Conservation (phyloP, 2,329 filamentous ascomycete genomes). For the Monilinia fructigena region DNA sequence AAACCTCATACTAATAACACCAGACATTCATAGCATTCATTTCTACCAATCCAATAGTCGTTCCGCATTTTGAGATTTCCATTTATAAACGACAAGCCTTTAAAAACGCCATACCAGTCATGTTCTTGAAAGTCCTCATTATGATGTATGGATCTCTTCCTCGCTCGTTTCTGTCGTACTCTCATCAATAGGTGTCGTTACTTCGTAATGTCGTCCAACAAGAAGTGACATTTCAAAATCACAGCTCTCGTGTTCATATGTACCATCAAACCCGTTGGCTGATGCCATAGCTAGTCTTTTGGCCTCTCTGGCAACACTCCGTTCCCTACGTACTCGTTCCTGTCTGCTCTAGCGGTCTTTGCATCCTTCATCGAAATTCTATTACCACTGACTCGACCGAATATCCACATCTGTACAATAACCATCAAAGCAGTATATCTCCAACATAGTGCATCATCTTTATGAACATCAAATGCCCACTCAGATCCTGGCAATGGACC, state of each 20-base stretch:
- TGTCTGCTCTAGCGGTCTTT: slow-evolving; percentile 30
- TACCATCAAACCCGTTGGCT: not conserved
- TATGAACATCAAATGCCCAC: slow-evolving; percentile 42
- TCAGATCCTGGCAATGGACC: slow-evolving; percentile 37
- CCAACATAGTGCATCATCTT: slow-evolving; percentile 43
- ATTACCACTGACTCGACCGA: slow-evolving; percentile 38
- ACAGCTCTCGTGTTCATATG: not conserved
- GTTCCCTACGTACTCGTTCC: slow-evolving; percentile 27
- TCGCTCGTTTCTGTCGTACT: slow-evolving; percentile 28
- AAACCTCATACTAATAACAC: not conserved
- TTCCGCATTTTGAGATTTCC: slow-evolving; percentile 12
- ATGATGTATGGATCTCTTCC: slow-evolving; percentile 29
- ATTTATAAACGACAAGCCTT: not conserved
- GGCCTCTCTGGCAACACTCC: not conserved
- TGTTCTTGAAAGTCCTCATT: not conserved
- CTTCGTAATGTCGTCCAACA: not conserved
- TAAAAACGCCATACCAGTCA: slow-evolving; percentile 18
- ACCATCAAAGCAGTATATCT: slow-evolving; percentile 44
- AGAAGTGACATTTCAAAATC: not conserved
- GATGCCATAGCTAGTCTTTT: slow-evolving; percentile 7
- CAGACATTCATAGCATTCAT: not conserved
- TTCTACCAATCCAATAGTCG: not conserved
- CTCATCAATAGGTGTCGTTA: slow-evolving; percentile 11
- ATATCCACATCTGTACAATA: slow-evolving; percentile 41
- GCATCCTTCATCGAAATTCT: slow-evolving; percentile 31